A percentile compares a stretch with the other conserved stretches of the same genome.
phyloP scores from a whole-genome alignment of 805 yeast genomes.

The Pichia nakasei region DNA sequence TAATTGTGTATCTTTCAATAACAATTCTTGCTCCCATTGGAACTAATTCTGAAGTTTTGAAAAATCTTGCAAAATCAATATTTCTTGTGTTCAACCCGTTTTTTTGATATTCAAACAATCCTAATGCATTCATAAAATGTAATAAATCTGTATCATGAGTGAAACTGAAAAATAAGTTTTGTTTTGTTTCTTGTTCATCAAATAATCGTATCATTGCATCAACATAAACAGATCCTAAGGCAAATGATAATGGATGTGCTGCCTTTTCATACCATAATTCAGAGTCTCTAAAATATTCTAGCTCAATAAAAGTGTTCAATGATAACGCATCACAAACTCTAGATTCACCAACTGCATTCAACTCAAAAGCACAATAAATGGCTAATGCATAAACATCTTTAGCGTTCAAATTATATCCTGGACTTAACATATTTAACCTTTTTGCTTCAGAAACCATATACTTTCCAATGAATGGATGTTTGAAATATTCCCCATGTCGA shows the following conservation, averaged over 20 bases:
- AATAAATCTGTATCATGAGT: slow-evolving; percentile 66
- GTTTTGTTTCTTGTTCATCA: slow-evolving; percentile 14
- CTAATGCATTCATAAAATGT: slow-evolving; percentile 55
- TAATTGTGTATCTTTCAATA: slow-evolving; percentile 35
- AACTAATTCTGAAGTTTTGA: slow-evolving; percentile 35
- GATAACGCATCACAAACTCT: slow-evolving; percentile 62
- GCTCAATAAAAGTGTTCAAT: slow-evolving; percentile 54
- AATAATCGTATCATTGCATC: slow-evolving; percentile 32
- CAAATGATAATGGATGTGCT: slow-evolving; percentile 43
- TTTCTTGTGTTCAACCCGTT: slow-evolving; percentile 32
- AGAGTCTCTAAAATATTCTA: slow-evolving; percentile 53
- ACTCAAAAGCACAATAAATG: slow-evolving; percentile 64
- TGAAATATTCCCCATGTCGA: slow-evolving; percentile 16
- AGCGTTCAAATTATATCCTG: slow-evolving; percentile 43
- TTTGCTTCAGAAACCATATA: slow-evolving; percentile 33
- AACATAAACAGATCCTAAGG: slow-evolving; percentile 54
- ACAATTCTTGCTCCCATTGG: slow-evolving; percentile 53
- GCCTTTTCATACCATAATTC: slow-evolving; percentile 54
- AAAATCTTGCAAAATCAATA: slow-evolving; percentile 36
- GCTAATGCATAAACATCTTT: slow-evolving; percentile 47
- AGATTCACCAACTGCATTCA: slow-evolving; percentile 60
- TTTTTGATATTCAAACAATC: slow-evolving; percentile 31
- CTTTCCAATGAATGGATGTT: slow-evolving; percentile 12
- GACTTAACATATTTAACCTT: slow-evolving; percentile 49
- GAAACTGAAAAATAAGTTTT: slow-evolving; percentile 43